A percentile compares a stretch with the other conserved stretches of the same genome.
phyloP scores from a whole-genome alignment of 257 asterid genomes.

The Anisodus acutangulus region DNA sequence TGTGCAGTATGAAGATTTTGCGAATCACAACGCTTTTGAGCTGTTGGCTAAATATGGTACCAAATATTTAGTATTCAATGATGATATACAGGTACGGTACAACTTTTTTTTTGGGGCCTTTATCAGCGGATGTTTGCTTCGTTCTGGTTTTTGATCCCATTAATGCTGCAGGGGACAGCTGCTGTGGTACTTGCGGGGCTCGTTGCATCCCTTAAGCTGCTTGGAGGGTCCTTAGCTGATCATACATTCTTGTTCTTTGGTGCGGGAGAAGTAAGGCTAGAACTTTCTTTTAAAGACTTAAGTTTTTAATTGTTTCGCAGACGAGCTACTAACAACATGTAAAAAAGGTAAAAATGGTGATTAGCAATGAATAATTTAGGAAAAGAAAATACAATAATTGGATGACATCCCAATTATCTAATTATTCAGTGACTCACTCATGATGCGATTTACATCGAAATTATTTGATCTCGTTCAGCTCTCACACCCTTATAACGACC shows the following conservation, averaged over 20 bases:
- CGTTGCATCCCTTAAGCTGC: slow-evolving; percentile 81
- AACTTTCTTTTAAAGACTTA: not conserved
- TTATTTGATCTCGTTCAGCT: not conserved
- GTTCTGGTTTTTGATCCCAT: slow-evolving; percentile 24
- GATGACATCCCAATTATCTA: not conserved
- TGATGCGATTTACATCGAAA: not conserved
- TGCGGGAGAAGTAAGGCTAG: slow-evolving; percentile 85
- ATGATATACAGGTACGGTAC: slow-evolving; percentile 80
- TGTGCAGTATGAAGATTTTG: slow-evolving; percentile 88
- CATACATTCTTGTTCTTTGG: slow-evolving; percentile 96
- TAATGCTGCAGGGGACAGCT: slow-evolving; percentile 82
- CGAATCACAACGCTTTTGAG: slow-evolving; percentile 96
- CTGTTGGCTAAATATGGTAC: slow-evolving; percentile 89
- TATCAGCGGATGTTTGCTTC: not conserved
- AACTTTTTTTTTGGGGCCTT: not conserved
- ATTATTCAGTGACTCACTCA: not conserved
- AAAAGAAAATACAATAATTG: not conserved
- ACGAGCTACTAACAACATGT: not conserved
- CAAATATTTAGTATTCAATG: slow-evolving; percentile 88
- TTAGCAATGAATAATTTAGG: not conserved
- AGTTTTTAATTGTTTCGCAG: not conserved
- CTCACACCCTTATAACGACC: too few relatives aligned
- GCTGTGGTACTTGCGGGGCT: slow-evolving; percentile 93
- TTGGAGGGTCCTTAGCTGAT: slow-evolving; percentile 85
- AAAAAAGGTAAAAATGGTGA: not conserved